phyloP scores from a whole-genome alignment of 352 stramenopile genomes.

The Globisporangium echinulatum region DNA sequence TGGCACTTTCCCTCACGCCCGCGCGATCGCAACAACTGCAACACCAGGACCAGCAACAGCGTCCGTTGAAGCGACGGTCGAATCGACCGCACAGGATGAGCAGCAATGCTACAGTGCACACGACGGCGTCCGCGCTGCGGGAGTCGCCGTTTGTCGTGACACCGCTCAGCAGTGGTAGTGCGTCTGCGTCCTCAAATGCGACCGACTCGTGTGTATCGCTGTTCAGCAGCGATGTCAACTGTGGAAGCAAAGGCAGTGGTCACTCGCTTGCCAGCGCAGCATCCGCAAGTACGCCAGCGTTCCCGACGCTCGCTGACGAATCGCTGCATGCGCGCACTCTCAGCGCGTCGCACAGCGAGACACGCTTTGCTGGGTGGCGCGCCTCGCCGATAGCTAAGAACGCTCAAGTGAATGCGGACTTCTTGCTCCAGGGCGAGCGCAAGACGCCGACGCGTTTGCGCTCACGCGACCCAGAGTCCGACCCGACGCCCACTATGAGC shows the following conservation, averaged over 20 bases:
- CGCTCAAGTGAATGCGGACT: neutral
- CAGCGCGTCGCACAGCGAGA: neutral
- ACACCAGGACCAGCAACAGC: neutral
- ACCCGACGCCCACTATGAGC: neutral
- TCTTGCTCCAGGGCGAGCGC: slow-evolving; percentile 7
- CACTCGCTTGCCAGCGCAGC: neutral
- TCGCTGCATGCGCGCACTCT: neutral
- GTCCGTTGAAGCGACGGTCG: neutral
- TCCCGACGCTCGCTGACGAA: neutral
- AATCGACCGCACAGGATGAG: neutral
- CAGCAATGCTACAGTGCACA: neutral
- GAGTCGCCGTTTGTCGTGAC: neutral
- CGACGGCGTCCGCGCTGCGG: neutral
- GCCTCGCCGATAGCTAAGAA: neutral
- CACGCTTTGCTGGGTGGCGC: neutral
- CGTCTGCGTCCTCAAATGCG: neutral
- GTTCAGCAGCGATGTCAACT: neutral
- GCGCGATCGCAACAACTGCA: neutral
- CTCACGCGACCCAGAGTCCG: neutral
- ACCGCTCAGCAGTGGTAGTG: neutral
- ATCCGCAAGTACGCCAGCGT: neutral
- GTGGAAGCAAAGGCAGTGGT: neutral
- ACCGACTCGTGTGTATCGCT: neutral
- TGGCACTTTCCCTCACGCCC: neutral
- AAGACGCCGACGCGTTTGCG: neutral